phyloP scores from a whole-genome alignment of 1,139 yeast genomes.

The Yamadazyma aaseri region DNA sequence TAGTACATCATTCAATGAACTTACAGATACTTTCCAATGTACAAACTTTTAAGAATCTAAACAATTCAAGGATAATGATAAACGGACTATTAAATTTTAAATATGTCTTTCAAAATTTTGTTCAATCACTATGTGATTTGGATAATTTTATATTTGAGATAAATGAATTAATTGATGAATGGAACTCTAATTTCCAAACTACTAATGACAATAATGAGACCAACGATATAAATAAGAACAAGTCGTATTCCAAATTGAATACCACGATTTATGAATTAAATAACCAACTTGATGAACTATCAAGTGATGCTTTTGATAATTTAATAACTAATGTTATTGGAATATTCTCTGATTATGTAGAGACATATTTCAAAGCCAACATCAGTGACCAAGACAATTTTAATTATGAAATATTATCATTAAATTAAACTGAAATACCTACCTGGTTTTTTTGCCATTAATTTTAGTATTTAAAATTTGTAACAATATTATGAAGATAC shows the following conservation, averaged over 20 bases:
- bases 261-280: conserved; percentile 10
- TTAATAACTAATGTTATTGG: conserved; percentile 8
- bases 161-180: conserved; percentile 14
- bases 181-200: conserved; percentile 4
- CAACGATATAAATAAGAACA: conserved; percentile 1
- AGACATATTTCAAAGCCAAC: conserved; percentile 2
- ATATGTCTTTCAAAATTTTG: conserved; percentile 12
- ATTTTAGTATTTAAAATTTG: conserved; percentile 9
- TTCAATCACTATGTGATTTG: conserved; percentile 9
- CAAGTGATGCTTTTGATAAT: conserved; percentile 8
- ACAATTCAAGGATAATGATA: conserved; percentile 15
- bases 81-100: conserved; percentile 13
- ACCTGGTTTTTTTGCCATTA: conserved; percentile 3
- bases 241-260: background rate
- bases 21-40: conserved; percentile 15
- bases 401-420: conserved; percentile 15
- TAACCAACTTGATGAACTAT: conserved; percentile 7
- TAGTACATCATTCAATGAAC: conserved; percentile 12
- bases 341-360: conserved; percentile 13
- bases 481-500: conserved; percentile 13
- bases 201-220: conserved; percentile 3
- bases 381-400: conserved; percentile 9
- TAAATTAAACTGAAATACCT: conserved; percentile 11
- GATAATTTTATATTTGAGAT: conserved; percentile 14
- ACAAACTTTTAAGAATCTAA: conserved; percentile 10